Conservation (phyloP, 352 stramenopile species). For the Thraustochytrium sp. region DNA sequence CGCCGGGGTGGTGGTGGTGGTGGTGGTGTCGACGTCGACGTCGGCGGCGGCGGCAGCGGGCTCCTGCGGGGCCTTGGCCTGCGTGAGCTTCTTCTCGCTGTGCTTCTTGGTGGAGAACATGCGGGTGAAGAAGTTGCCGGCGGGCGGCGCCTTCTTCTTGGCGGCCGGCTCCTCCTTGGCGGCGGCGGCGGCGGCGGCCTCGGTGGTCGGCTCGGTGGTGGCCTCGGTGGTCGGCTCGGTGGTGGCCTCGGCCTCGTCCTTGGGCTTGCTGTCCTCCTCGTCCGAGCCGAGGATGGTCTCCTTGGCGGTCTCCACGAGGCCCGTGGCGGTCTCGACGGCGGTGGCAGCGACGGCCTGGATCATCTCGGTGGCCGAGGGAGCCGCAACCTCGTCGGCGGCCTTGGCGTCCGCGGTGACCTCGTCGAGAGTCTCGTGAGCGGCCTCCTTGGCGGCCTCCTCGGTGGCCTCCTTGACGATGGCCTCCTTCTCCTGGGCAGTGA, state of each 20-base stretch:
- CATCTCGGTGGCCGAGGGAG: too few species aligned
- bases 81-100: conserved; percentile 1
- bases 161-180: background rate
- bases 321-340: background rate
- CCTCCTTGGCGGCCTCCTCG: background rate
- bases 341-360: background rate
- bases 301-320: background rate
- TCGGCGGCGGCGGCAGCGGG: background rate
- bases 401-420: too few species aligned
- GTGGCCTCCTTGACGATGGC: background rate
- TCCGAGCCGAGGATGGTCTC: background rate
- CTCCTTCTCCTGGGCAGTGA: background rate
- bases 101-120: background rate
- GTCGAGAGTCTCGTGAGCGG: too few species aligned
- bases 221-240: background rate
- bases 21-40: background rate
- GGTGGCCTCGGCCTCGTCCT: background rate
- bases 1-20: background rate
- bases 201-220: background rate
- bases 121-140: conserved; percentile 11
- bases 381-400: too few species aligned
- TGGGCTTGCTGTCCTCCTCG: too few species aligned
- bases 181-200: background rate
- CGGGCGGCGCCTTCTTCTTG: background rate
- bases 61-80: background rate